These are phyloP conservation scores for Pseudogymnoascus sp. DNA, from an alignment of 2,329 filamentous ascomycete species.

Conservation along the genomic window DNA sequence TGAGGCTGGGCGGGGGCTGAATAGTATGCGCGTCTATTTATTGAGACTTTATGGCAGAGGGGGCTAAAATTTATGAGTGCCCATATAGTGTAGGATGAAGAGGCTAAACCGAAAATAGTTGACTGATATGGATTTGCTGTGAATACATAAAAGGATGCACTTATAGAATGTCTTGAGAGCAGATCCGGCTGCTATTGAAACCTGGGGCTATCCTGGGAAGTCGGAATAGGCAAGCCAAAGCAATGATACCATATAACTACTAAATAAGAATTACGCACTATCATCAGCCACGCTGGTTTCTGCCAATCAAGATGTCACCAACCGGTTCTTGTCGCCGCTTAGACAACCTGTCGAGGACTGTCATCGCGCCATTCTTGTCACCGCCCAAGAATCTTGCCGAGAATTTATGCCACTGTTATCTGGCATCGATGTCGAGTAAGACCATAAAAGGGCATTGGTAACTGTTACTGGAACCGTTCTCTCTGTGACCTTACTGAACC, in stretches of 20 bases:
- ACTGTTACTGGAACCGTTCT: too few species aligned
- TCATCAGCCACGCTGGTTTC: not conserved
- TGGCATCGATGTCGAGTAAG: not conserved
- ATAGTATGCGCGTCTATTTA: not conserved
- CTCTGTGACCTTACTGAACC: too few species aligned
- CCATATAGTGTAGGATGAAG: not conserved
- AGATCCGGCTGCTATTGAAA: not conserved
- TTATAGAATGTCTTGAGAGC: not conserved
- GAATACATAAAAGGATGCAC: not conserved
- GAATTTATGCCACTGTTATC: not conserved
- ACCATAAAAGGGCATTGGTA: too few species aligned
- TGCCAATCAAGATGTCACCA: not conserved
- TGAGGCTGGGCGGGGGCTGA: not conserved
- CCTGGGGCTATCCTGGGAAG: not conserved
- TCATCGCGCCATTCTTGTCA: not conserved
- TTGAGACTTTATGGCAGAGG: not conserved
- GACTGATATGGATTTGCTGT: not conserved
- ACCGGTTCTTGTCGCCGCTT: not conserved
- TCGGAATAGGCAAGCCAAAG: not conserved
- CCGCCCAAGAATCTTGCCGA: not conserved
- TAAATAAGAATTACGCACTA: too few species aligned
- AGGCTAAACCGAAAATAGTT: not conserved
- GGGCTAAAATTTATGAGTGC: not conserved
- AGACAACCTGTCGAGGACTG: not conserved
- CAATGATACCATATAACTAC: not conserved